A percentile compares a stretch with the other conserved stretches of the same genome.
Conservation (phyloP, 257 asterid species). For the Fraxinus anomala region DNA sequence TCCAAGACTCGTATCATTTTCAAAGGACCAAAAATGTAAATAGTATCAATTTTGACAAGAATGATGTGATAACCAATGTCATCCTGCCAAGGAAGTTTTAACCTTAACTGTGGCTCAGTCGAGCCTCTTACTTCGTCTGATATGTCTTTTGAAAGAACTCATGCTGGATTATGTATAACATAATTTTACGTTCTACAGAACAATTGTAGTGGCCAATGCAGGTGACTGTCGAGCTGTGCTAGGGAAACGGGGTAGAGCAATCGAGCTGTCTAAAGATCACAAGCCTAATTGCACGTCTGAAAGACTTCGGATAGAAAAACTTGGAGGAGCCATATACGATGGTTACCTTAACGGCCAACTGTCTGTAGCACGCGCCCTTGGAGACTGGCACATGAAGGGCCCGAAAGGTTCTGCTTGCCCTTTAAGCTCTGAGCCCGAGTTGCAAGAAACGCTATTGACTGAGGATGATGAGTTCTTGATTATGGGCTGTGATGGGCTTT, state of each 20-base stretch:
- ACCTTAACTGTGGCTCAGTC: not conserved
- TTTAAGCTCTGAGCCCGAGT: conserved; percentile 82
- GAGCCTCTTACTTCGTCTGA: not conserved
- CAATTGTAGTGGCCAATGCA: conserved; percentile 81
- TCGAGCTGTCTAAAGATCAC: conserved; percentile 86
- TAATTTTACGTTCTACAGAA: conserved; percentile 46
- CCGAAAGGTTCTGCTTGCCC: conserved; percentile 75
- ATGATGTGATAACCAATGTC: not conserved
- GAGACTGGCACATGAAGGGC: conserved; percentile 98
- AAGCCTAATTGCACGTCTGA: conserved; percentile 74
- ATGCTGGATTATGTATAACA: conserved; percentile 6
- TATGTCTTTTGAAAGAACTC: not conserved
- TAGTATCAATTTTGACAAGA: not conserved
- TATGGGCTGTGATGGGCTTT: conserved; percentile 87
- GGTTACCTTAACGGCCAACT: conserved; percentile 90
- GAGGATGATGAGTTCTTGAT: conserved; percentile 93
- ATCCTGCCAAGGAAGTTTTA: not conserved
- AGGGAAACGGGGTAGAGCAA: conserved; percentile 82
- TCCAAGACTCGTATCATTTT: not conserved
- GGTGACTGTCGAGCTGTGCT: conserved; percentile 96
- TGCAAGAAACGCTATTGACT: conserved; percentile 60
- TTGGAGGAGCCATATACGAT: conserved; percentile 83
- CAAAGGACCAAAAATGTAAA: not conserved
- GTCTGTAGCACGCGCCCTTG: conserved; percentile 87
- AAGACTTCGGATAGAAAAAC: conserved; percentile 68